Evolutionary conservation across 805 yeast species (phyloP).

Genomic region (Pichia eremophila): DNA sequence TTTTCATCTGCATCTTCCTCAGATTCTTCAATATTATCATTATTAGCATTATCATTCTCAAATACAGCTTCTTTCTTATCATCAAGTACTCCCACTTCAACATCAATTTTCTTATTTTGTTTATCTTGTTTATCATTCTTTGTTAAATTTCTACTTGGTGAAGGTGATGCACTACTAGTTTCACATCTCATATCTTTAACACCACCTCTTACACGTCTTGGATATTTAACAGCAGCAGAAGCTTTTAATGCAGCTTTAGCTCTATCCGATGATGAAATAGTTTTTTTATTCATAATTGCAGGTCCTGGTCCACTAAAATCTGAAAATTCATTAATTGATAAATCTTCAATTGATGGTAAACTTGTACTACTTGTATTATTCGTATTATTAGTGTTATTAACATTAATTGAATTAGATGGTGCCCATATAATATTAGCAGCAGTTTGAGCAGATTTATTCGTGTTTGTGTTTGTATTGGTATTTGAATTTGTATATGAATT

Average conservation of each 20-base stretch:
- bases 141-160: neutral
- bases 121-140: neutral
- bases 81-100: conserved; percentile 15
- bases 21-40: conserved; percentile 1
- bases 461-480: neutral
- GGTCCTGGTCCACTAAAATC: conserved; percentile 1
- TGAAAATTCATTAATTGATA: neutral
- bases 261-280: conserved; percentile 20
- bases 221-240: conserved; percentile 24
- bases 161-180: neutral
- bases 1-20: conserved; percentile 21
- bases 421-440: conserved; percentile 32
- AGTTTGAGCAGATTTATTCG: conserved; percentile 21
- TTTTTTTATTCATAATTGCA: conserved; percentile 5
- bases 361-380: neutral
- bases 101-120: neutral
- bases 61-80: neutral
- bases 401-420: conserved; percentile 23
- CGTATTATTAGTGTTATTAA: neutral
- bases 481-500: no score
- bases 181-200: neutral
- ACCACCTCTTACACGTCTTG: conserved; percentile 10
- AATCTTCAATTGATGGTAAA: neutral
- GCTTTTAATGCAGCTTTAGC: conserved; percentile 25
- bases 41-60: neutral